Base-by-base conservation (phyloP, 768 basidiomycete genomes). In the Termitomyces sp. region DNA sequence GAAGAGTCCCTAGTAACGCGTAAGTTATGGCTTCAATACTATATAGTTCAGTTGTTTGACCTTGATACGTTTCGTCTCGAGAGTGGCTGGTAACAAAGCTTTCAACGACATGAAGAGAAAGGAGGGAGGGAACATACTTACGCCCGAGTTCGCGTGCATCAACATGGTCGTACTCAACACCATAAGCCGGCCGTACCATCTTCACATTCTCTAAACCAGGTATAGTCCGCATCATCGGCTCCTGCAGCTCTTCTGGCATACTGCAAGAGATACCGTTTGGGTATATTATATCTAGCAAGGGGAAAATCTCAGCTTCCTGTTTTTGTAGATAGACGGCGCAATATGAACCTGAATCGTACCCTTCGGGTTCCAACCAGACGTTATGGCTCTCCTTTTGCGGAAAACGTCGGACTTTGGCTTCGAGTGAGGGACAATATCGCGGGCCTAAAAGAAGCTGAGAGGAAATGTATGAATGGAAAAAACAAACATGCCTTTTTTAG, bases 361-460 rank as follows among this genome's bases (percentile, higher is more conserved):
- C 94, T 67, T 96, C 94, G 0, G 92, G 94, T 67, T 96, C 94
- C 3, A 96, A 75, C 92, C 93, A 96, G 43, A 95, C 80, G 2
- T 72, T 84, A 65, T 96, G 94, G 5, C 73, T 72, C 6, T 75
- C 71, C 69, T 89, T 92, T 59, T 88, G 72, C 3, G 80, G 80
- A 68, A 95, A 95, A 13, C 92, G 82, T 40, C 85, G 75, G 9
- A 96, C 83, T 68, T 96, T 96, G 10, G 90, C 84, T 69, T 96
- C 94, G 0, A 96, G 77, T 0, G 91, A 93, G 6, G 94, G 94
- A 61, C 94, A 96, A 69, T 96, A 96, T 20, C 94, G 82, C 6
- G 94, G 94, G 2, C 93, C 92, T 92, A 55, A 22, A 40, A 3
- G 5, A 28, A 26, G 40, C 32, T 45, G 32, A 8, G 45, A 32